Percentiles rank a stretch among this genome's conserved stretches.
Evolutionary conservation across 371 early-diverging fungal species (phyloP).

Genomic region (Syncephalastrum contaminatum): DNA sequence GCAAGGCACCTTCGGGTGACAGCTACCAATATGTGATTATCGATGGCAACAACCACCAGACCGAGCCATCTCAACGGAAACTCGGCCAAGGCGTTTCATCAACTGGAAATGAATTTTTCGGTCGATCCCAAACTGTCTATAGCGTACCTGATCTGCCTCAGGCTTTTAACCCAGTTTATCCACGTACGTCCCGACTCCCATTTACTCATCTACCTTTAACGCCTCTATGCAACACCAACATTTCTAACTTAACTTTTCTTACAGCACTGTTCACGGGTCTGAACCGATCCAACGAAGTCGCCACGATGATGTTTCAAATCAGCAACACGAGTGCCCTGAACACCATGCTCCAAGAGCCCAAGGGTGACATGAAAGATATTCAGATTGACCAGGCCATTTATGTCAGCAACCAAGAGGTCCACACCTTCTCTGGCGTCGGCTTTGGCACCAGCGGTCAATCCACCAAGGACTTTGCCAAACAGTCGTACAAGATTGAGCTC

Average conservation of each 20-base stretch:
- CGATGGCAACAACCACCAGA: constrained; percentile 10
- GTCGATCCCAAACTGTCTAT: constrained; percentile 35
- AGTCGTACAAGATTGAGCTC: constrained; percentile 45
- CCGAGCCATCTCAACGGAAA: constrained; percentile 27
- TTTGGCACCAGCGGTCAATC: constrained; percentile 47
- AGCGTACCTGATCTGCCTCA: constrained; percentile 51
- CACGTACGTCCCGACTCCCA: constrained; percentile 18
- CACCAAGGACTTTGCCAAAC: constrained; percentile 48
- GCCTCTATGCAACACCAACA: background rate
- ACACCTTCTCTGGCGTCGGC: constrained; percentile 36
- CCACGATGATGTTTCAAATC: constrained; percentile 17
- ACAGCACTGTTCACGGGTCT: constrained; percentile 33
- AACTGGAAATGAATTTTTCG: constrained; percentile 56
- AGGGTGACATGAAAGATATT: constrained; percentile 6
- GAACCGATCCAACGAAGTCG: constrained; percentile 34
- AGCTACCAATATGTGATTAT: constrained; percentile 30
- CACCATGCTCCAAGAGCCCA: constrained; percentile 13
- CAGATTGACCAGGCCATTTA: constrained; percentile 28
- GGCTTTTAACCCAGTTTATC: constrained; percentile 41
- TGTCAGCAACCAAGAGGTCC: constrained; percentile 38
- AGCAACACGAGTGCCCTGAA: constrained; percentile 12
- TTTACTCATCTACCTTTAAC: background rate
- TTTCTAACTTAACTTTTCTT: background rate
- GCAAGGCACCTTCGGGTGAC: constrained; percentile 29
- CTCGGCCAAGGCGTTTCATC: constrained; percentile 28